Conservation (phyloP, 2,329 filamentous ascomycete genomes). For the Gaeumannomyces sp. region DNA sequence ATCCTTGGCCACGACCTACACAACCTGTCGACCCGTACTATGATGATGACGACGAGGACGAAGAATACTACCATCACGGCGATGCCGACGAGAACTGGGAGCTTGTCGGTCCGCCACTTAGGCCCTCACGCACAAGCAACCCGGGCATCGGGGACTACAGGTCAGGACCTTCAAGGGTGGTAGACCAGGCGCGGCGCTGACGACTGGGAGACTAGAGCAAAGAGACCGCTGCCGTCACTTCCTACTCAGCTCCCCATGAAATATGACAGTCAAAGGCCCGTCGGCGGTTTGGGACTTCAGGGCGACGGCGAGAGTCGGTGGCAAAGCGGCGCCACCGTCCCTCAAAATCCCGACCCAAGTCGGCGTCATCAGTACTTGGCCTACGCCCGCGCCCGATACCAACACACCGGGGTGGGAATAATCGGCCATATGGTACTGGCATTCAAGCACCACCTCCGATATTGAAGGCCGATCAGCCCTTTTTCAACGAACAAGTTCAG, state of each 20-base stretch:
- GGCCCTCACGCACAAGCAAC: too few relatives aligned
- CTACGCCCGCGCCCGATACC: background rate
- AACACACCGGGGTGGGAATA: background rate
- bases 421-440: background rate
- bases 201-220: background rate
- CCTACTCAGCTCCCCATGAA: too few relatives aligned
- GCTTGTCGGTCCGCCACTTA: too few relatives aligned
- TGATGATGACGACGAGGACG: background rate
- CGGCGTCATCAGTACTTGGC: background rate
- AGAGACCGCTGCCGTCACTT: background rate
- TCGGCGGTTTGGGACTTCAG: background rate
- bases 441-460: too few relatives aligned
- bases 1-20: background rate
- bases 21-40: background rate
- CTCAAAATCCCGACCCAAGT: background rate
- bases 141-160: too few relatives aligned
- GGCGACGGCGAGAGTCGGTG: background rate
- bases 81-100: too few relatives aligned
- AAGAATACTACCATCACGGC: too few relatives aligned
- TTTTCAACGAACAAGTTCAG: too few relatives aligned
- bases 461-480: too few relatives aligned
- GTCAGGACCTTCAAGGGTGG: too few relatives aligned
- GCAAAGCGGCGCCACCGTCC: background rate
- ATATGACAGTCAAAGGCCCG: background rate
- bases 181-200: background rate